Base-by-base conservation (phyloP, 176 grass and related monocot genomes). In the Tillandsia leiboldiana region DNA sequence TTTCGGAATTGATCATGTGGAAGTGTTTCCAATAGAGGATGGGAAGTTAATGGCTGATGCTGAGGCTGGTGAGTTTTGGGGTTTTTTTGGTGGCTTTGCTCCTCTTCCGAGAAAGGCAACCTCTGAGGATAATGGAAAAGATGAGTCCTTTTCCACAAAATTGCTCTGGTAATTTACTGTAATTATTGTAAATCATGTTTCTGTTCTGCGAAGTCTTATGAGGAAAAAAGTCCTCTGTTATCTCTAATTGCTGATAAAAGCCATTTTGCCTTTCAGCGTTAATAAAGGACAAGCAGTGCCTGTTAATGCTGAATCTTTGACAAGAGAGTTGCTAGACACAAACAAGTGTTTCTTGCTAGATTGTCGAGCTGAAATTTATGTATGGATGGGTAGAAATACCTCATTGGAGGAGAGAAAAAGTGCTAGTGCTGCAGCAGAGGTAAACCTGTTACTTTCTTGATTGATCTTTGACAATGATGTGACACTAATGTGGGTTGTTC, bases 31-130 rank as follows among this genome's bases (percentile, higher is more conserved):
- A 77, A 78, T 63, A 97, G 89, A 97, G 82, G 94, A 97, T 70
- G 94, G 94, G 57, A 97, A 90, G 73, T 69, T 97, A 74, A 97
- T 97, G 94, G 94, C 89, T 74, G 94, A 97, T 18, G 89, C 80
- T 72, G 94, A 97, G 59, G 94, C 94, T 69, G 94, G 89, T 83
- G 94, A 97, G 72, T 97, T 97, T 73, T 97, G 89, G 94, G 89
- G 82, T 22, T 84, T 86, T 24, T 97, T 97, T 80, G 94, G 94
- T 12, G 94, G 94, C 59, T 93, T 97, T 79, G 89, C 94, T 72
- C 94, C 94, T 80, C 80, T 97, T 56, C 89, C 89, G 73, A 90
- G 94, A 67, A 97, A 97, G 73, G 72, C 68, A 58, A 78, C 86
- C 79, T 85, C 82, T 82, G 86, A 90, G 11, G 62, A 73, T 67